Base-by-base conservation (phyloP, 192 early-diverging fungal genomes). In the Coemansia sp. region DNA sequence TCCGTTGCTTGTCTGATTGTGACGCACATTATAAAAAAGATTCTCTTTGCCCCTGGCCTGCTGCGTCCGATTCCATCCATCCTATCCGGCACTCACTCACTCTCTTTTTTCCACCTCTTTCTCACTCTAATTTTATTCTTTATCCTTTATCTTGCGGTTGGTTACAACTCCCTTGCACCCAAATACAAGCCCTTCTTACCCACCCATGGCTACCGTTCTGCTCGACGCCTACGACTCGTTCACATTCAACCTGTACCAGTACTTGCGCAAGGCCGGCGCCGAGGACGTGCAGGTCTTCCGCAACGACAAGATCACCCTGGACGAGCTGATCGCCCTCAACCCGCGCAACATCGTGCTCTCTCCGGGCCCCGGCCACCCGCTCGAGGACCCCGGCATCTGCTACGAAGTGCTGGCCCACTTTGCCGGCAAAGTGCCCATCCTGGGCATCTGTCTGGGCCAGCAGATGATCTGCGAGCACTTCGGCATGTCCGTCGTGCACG, bases 151-250 rank as follows among this genome's bases (percentile, higher is more conserved):
- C n/a, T n/a, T n/a, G n/a, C n/a, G n/a, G n/a, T n/a, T n/a, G n/a
- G n/a, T n/a, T n/a, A n/a, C n/a, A n/a, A n/a, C n/a, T n/a, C n/a
- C n/a, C n/a, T n/a, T n/a, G n/a, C n/a, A n/a, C 40, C 38, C 52
- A 14, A 34, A 22, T 51, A 23, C 38, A 30, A n/a, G 27, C 27
- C 7, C 27, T 30, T 30, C 27, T 30, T n/a, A n/a, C 48, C 0
- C 22, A n/a, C 11, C 41, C 55, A 78, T 78, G 75, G 45, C 75
- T 2, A 78, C 75, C 3, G 57, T 98, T 50, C 83, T 96, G 62
- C 94, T 99, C 52, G 96, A 99, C 82, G 96, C 96, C 65, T 99
- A 96, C 85, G 97, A 99, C 82, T 90, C 87, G 60, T 99, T 99
- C 66, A 97, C 95, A 23, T 99, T 93, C 86, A 99, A 99, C 76